A percentile compares a stretch with the other conserved stretches of the same genome.
Evolutionary conservation across 2,329 filamentous ascomycete genomes (phyloP).

Genomic region (Cryphonectria japonica): DNA sequence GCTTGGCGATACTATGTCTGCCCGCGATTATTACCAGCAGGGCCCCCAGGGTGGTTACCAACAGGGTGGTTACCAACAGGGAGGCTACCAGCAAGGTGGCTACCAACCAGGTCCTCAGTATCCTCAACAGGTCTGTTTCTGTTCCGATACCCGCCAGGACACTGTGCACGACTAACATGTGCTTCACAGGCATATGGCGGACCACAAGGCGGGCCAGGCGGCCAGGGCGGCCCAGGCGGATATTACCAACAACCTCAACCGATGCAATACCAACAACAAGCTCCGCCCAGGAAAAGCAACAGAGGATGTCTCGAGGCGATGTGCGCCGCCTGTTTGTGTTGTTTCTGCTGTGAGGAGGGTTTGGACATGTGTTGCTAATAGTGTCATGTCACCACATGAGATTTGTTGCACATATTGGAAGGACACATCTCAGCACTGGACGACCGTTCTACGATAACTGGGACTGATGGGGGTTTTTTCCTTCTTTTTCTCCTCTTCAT

Average conservation of each 20-base stretch:
- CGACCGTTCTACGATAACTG: no score
- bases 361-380: conserved; percentile 28
- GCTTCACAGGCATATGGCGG: conserved; percentile 41
- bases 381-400: not conserved
- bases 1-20: conserved; percentile 38
- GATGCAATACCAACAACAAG: conserved; percentile 52
- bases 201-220: conserved; percentile 35
- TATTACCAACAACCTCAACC: conserved; percentile 50
- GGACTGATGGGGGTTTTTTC: not conserved
- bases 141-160: conserved; percentile 16
- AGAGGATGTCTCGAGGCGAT: conserved; percentile 50
- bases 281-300: conserved; percentile 39
- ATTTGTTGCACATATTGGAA: not conserved
- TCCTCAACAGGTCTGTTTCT: conserved; percentile 46
- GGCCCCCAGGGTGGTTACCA: conserved; percentile 33
- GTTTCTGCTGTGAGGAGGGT: conserved; percentile 54
- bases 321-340: conserved; percentile 53
- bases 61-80: conserved; percentile 20
- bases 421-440: no score
- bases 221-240: conserved; percentile 35
- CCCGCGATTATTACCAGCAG: conserved; percentile 43
- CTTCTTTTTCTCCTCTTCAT: no score
- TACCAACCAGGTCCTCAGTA: conserved; percentile 45
- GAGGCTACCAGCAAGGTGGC: conserved; percentile 33
- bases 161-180: conserved; percentile 16